Evolutionary conservation across 208 protist genomes (phyloP).

Genomic region (Leishmania braziliensis): DNA sequence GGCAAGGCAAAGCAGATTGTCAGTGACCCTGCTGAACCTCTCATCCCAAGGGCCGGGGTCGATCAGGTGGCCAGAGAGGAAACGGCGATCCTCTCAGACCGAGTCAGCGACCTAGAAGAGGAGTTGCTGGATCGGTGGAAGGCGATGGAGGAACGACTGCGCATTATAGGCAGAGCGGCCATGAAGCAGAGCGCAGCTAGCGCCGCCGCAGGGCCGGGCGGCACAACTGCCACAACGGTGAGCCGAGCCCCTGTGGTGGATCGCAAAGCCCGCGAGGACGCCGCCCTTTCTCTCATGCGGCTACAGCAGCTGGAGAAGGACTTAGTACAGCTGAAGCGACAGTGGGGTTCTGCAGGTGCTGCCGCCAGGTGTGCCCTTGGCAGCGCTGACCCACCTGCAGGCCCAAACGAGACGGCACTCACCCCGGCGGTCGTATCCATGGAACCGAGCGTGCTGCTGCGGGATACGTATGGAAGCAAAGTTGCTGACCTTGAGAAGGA

Average conservation of each 20-base stretch:
- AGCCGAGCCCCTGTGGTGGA: constrained; percentile 49
- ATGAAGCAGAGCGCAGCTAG: constrained; percentile 48
- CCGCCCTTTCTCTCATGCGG: constrained; percentile 81
- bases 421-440: not conserved
- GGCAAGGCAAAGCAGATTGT: not conserved
- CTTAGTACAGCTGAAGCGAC: constrained; percentile 48
- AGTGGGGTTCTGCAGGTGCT: constrained; percentile 9
- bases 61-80: constrained; percentile 56
- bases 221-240: constrained; percentile 13
- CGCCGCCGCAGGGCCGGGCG: not conserved
- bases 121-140: constrained; percentile 75
- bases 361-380: not conserved
- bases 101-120: constrained; percentile 77
- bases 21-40: not conserved
- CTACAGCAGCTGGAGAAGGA: constrained; percentile 85
- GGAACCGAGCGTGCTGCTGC: constrained; percentile 27
- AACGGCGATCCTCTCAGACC: constrained; percentile 42
- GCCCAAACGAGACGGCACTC: not conserved
- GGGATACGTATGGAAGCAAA: constrained; percentile 59
- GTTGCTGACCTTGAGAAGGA: constrained; percentile 76
- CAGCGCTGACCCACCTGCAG: not conserved
- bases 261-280: constrained; percentile 87
- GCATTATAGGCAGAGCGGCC: constrained; percentile 78
- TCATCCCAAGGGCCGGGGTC: constrained; percentile 5
- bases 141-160: constrained; percentile 82